Base-by-base conservation (phyloP, 1,284 basidiomycete species). In the Papiliotrema terrestris region DNA sequence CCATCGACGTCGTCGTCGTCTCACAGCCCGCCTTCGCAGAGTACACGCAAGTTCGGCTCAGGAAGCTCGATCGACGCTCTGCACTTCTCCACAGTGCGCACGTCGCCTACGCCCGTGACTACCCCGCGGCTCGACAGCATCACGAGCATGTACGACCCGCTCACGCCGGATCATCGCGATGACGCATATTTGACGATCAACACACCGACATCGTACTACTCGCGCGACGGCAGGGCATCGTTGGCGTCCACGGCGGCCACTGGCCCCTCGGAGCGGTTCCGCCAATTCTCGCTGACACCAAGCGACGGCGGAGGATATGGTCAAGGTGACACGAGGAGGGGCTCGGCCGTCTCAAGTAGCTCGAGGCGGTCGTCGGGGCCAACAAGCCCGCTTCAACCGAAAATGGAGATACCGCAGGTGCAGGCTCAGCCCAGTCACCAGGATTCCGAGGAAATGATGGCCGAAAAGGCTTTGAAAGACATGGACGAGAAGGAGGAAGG, bases 1-100 rank as follows among this genome's bases (percentile, higher is more conserved):
- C 56, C 62, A 4, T 66, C 68, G 1, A 61, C 62, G 3, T 32
- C 29, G 29, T 42, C 62, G 3, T 55, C 58, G 15, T 57, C 62
- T 19, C 29, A 45, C 19, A 47, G 41, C 26, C 52, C 48, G 14
- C 38, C 55, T 11, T 8, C 38, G 23, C 47, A 54, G 25, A 37
- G 42, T 8, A 22, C 46, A 13, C 45, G 50, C 5, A 56, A 54
- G 14, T 47, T 51, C 25, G 51, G 50, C 19, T 48, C 45, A 5
- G 38, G 37, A 2, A 49, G 50, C 5, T 43, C 50, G 13, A 20
- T 54, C 9, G 52, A 54, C 8, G n/a, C 15, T 17, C 15, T 17
- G 9, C 37, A 26, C 15, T 11, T 19, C 14, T 8, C 32, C 8
- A 14, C 49, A 23, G 42, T 8, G 25, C 25, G 25, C 22, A 19